Conservation (phyloP, 768 basidiomycete genomes). For the Psilocybe azurescens region DNA sequence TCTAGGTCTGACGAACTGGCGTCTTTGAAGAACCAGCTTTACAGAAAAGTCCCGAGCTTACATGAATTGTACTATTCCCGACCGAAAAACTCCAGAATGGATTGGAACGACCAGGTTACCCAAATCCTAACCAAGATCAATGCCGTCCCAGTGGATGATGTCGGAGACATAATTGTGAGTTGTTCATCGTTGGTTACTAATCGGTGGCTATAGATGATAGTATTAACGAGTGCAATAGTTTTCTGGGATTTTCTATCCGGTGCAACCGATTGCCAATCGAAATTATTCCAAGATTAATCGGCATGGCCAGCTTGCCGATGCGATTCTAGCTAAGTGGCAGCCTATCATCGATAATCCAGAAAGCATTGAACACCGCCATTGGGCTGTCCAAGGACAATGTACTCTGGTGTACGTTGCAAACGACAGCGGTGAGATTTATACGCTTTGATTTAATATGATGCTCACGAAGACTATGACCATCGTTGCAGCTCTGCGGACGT, state of each 20-base stretch:
- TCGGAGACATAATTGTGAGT: constrained; percentile 17
- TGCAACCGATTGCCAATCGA: constrained; percentile 4
- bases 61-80: background rate
- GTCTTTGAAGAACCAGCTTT: constrained; percentile 3
- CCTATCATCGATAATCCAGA: constrained; percentile 12
- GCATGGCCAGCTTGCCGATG: constrained; percentile 10
- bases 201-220: background rate
- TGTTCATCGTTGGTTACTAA: background rate
- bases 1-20: background rate
- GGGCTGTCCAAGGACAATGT: constrained; percentile 20
- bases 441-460: background rate
- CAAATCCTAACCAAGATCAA: constrained; percentile 12
- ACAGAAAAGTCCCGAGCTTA: constrained; percentile 9
- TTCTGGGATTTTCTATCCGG: constrained; percentile 14
- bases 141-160: constrained; percentile 1
- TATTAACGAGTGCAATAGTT: background rate
- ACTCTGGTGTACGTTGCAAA: constrained; percentile 23
- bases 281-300: background rate
- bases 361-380: constrained; percentile 18
- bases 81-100: background rate
- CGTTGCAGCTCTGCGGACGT: constrained; percentile 27
- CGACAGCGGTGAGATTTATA: constrained; percentile 18
- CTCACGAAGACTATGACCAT: background rate
- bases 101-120: constrained; percentile 9
- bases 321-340: constrained; percentile 23